Evolutionary conservation across 345 rosid genomes (phyloP).

Genomic region (Gossypium stocksii): DNA sequence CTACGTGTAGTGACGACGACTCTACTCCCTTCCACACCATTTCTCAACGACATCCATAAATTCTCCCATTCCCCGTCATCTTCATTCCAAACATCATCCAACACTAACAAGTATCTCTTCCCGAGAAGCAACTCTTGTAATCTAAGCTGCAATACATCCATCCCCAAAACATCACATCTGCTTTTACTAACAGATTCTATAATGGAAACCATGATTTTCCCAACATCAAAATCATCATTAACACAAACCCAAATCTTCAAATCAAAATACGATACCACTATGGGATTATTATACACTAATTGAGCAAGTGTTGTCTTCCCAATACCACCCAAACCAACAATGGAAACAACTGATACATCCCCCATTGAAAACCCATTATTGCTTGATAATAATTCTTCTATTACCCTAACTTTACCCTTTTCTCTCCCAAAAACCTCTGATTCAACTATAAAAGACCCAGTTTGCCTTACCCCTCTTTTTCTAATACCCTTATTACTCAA

Average conservation of each 20-base stretch:
- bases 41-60: constrained; percentile 11
- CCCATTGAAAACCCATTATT: background rate
- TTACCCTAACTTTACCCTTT: background rate
- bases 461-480: constrained; percentile 1
- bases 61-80: constrained; percentile 22
- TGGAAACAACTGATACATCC: constrained; percentile 6
- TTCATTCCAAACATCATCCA: constrained; percentile 25
- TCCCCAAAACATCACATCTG: constrained; percentile 1
- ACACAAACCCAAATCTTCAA: constrained; percentile 17
- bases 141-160: constrained; percentile 8
- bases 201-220: constrained; percentile 9
- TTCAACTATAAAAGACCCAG: constrained; percentile 8
- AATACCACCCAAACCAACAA: constrained; percentile 17
- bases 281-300: background rate
- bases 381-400: background rate
- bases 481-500: constrained; percentile 1
- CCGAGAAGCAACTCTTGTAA: background rate
- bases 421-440: constrained; percentile 18
- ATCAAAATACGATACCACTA: background rate
- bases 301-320: constrained; percentile 15
- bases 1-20: constrained; percentile 23
- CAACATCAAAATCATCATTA: constrained; percentile 21
- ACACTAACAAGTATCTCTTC: constrained; percentile 6
- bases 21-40: constrained; percentile 23
- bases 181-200: constrained; percentile 8